Evolutionary conservation across 2,329 filamentous ascomycete genomes (phyloP), one percentile per base, ranked within the genome.

Genomic region (Ceratocystis harringtonii): DNA sequence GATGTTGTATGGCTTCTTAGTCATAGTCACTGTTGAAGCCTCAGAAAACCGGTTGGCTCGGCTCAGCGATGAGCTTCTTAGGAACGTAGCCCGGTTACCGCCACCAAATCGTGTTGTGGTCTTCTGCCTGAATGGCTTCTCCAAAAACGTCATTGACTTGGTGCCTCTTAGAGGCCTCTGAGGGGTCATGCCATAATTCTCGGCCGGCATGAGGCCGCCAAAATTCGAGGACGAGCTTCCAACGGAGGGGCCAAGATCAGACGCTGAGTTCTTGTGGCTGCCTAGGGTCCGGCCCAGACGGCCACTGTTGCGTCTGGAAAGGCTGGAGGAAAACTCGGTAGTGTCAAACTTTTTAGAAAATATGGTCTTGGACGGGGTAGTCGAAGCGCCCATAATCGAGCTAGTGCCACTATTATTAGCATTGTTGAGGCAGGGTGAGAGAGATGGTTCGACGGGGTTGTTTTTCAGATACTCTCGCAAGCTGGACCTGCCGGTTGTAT

Each of bases 71-170:
- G 63, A 48, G 19, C 58, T 57, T 48, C 62, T 50, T 8, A 67
- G 19, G 30, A 67, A 67, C 1, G 66, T 65, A 10, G 66, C 58
- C 4, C 63, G 45, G 48, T 52, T 60, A n/a, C 50, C 60, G 28
- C 60, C 55, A n/a, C 55, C 55, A 58, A 58, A 17, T 8, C 55
- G 57, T 10, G 25, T 25, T 10, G 64, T 41, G 8, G 32, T 64
- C n/a, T 64, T 64, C 43, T 60, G 63, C 36, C n/a, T 32, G 17
- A 64, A 64, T 22, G 63, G 62, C 17, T 61, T 60, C 15, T 67
- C 66, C n/a, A 67, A 19, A 60, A 67, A 67, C n/a, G 66, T 65
- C 66, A 67, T 67, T 1, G 66, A 67, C 41, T 67, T 67, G n/a
- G 63, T 63, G n/a, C 58, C 63, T 5, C 66, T 63, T n/a, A 67